Evolutionary conservation across 192 early-diverging fungal species (phyloP), one percentile per base, ranked within the genome.

Genomic region (Funneliformis mosseae): DNA sequence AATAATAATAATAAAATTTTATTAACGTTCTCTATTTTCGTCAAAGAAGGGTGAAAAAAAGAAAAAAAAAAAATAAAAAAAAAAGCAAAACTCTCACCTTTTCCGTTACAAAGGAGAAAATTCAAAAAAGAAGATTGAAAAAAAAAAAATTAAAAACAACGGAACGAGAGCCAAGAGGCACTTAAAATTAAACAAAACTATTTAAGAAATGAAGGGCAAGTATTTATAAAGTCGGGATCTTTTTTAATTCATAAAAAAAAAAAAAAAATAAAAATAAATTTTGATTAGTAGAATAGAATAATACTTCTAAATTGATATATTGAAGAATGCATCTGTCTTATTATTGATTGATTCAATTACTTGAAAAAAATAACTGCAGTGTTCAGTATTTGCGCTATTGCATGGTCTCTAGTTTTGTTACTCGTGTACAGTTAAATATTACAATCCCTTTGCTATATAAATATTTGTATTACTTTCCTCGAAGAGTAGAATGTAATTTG

Each of bases 401-500:
- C 48, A 50, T 50, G 48, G 48, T 50, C 12, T 11, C 12, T 50
- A 11, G 48, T 16, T 50, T 50, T 50, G 48, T 50, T 50, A 4
- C 48, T 50, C 48, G 48, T 50, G 48, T 50, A 50, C 48, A 50
- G 48, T 50, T 5, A 3, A 43, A 8, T 43, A n/a, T 43, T 5
- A 43, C 16, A 50, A 50, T 50, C 12, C 16, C 16, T 50, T 12
- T 50, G 12, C 4, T 50, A 50, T 50, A 50, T 16, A 50, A 14
- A 50, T 50, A 16, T 28, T 66, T 28, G 63, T 66, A 66, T 66
- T 28, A 66, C 63, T 33, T 50, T 66, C 63, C 63, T 66, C 9
- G 63, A 66, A 66, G 28, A 66, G 63, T 66, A 66, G 63, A 66
- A 66, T 66, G 63, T 27, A 66, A 66, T 66, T 66, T 66, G 63